Evolutionary conservation across 2,329 filamentous ascomycete species (phyloP).

Genomic region (Xylaria sp.): DNA sequence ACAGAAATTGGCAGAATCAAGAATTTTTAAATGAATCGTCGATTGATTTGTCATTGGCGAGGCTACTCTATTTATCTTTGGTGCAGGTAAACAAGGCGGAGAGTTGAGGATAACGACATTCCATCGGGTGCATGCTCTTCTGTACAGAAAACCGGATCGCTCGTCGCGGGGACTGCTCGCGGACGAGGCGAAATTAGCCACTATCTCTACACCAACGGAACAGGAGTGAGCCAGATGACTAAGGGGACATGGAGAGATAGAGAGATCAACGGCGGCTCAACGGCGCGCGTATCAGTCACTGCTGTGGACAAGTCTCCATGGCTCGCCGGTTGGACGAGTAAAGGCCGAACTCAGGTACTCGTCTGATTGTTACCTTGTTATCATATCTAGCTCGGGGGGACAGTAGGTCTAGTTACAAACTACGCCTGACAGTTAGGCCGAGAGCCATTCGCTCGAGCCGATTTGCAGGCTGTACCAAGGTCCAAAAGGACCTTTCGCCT

Average conservation of each 20-base stretch:
- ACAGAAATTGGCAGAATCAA: no score
- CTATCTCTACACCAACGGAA: no score
- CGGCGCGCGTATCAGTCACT: neutral
- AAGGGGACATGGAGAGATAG: neutral
- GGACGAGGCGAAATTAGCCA: neutral
- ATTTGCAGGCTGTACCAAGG: constrained; percentile 10
- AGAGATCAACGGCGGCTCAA: neutral
- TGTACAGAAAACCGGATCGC: no score
- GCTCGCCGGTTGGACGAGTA: neutral
- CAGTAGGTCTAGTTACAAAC: constrained; percentile 12
- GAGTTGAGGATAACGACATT: no score
- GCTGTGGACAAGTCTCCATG: neutral
- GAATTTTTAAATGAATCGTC: no score
- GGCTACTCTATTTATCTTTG: no score
- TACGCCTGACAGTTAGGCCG: neutral
- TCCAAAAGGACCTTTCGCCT: constrained; percentile 4
- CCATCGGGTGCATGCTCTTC: no score
- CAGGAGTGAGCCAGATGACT: neutral
- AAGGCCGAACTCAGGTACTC: neutral
- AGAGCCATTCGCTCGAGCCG: neutral
- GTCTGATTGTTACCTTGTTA: neutral
- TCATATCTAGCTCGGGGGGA: constrained; percentile 3
- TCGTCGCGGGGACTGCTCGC: neutral
- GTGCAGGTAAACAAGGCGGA: no score
- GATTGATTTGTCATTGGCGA: no score